phyloP scores from a whole-genome alignment of 1,284 basidiomycete genomes.

The Trichosporon sp. region DNA sequence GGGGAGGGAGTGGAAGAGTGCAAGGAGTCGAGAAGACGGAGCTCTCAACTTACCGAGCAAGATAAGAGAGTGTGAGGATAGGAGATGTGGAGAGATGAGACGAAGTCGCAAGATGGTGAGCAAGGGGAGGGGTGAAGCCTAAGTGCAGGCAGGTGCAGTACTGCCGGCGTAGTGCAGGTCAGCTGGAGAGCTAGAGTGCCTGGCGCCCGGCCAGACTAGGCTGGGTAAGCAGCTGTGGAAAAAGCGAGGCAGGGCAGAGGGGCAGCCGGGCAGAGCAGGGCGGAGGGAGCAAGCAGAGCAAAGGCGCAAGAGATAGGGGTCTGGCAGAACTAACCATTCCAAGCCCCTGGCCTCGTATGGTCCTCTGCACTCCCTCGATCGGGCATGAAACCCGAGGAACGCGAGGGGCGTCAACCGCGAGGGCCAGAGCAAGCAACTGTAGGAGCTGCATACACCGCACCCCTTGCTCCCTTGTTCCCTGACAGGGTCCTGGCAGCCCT shows the following conservation, averaged over 20 bases:
- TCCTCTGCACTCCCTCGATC: neutral
- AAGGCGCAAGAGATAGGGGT: neutral
- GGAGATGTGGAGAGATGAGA: neutral
- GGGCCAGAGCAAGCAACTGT: too few species aligned
- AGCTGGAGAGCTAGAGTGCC: neutral
- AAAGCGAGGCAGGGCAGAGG: neutral
- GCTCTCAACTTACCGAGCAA: slow-evolving; percentile 13
- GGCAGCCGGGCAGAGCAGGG: too few species aligned
- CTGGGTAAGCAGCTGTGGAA: neutral
- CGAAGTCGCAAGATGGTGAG: neutral
- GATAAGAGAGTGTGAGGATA: neutral
- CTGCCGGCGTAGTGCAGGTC: neutral
- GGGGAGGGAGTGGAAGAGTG: neutral
- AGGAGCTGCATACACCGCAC: slow-evolving; percentile 5
- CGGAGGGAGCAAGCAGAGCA: neutral
- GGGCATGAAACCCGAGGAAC: slow-evolving; percentile 2
- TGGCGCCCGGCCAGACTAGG: neutral
- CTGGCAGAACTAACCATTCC: slow-evolving; percentile 7
- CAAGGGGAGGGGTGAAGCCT: too few species aligned
- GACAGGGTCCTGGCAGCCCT: slow-evolving; percentile 2
- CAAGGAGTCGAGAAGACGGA: neutral
- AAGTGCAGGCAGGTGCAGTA: too few species aligned
- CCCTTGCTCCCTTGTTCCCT: neutral
- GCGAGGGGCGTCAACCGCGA: neutral
- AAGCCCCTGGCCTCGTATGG: neutral